Conservation (phyloP, 164 flowering plant genomes). For the Tetracentron sinense region DNA sequence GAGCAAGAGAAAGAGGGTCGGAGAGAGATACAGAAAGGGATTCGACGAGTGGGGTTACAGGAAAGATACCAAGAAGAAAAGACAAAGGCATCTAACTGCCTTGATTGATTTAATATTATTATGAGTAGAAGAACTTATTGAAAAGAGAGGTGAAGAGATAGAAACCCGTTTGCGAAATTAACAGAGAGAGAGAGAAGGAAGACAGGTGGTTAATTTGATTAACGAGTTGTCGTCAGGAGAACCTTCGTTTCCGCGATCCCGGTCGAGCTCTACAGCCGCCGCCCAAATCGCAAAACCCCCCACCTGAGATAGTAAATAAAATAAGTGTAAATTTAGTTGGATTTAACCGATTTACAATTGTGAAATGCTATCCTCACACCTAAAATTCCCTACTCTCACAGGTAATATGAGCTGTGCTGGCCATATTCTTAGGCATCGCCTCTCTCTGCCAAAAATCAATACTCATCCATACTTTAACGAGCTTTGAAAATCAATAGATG, state of each 20-base stretch:
- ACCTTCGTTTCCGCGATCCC: neutral
- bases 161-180: neutral
- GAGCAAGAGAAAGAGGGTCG: neutral
- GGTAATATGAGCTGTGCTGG: no score
- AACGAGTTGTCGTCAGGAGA: neutral
- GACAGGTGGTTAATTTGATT: neutral
- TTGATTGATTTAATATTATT: neutral
- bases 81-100: constrained; percentile 21
- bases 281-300: neutral
- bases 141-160: neutral
- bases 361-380: no score
- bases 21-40: constrained; percentile 1
- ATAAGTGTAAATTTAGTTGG: neutral
- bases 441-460: no score
- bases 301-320: neutral
- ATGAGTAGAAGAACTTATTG: neutral
- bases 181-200: neutral
- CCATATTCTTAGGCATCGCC: no score
- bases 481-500: no score
- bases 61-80: constrained; percentile 15
- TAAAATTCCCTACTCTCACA: no score
- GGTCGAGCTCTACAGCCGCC: neutral
- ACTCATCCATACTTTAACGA: no score
- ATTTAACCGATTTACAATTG: no score
- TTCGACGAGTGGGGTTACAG: constrained; percentile 4